Conservation (phyloP, 73 alveolate genomes). For the Paramecium pentaurelia region DNA sequence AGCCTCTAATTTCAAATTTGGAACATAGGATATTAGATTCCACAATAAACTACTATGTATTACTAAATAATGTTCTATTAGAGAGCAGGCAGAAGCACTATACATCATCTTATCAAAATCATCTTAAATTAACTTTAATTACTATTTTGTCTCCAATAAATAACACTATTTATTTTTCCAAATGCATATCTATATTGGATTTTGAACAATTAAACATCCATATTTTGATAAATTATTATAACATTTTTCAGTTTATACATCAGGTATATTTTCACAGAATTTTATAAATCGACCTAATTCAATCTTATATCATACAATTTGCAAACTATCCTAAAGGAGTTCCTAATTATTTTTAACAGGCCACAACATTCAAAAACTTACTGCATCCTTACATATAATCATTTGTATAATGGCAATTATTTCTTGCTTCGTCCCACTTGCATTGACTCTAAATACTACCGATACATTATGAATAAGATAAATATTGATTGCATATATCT, state of each 20-base stretch:
- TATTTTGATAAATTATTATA: background rate
- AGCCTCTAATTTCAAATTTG: slow-evolving; percentile 1
- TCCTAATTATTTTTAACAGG: background rate
- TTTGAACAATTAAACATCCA: background rate
- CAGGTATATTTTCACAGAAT: background rate
- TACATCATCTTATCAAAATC: background rate
- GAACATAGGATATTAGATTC: background rate
- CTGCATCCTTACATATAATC: background rate
- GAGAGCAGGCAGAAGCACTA: slow-evolving; percentile 20
- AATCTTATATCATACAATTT: background rate
- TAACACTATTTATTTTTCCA: background rate
- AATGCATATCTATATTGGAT: background rate
- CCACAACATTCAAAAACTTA: background rate
- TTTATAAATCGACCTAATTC: background rate
- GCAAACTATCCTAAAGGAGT: background rate
- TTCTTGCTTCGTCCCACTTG: background rate
- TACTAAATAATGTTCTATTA: background rate
- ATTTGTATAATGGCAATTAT: background rate
- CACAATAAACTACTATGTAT: background rate
- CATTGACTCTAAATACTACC: background rate
- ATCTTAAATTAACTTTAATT: background rate
- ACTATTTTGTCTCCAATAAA: background rate
- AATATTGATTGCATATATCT: background rate
- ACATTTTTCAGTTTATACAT: background rate
- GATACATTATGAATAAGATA: background rate